Base-by-base conservation (phyloP, 1,139 yeast genomes). In the Zygosaccharomyces pseudobailii region DNA sequence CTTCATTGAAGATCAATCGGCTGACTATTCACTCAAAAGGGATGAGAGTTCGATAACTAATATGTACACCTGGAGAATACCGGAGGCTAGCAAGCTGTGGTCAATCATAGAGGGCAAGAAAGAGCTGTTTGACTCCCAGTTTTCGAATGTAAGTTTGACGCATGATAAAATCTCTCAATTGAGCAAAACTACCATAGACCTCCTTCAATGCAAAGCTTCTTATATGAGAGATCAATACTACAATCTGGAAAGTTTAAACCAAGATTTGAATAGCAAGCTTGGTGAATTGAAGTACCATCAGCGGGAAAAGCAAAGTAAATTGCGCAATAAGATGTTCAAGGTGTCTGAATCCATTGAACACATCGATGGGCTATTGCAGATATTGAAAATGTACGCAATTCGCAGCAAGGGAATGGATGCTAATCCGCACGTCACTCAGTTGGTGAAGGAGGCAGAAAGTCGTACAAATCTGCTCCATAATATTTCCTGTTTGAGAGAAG, bases 31-130 rank as follows among this genome's bases (percentile, higher is more conserved):
- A 1, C 54, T 49, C 9, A 24, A 51, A 5, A 57, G 62, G 33
- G 52, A 61, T 10, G 48, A 40, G 44, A 28, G 48, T 30, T 51
- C 62, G 7, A 23, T 63, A 4, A 36, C 49, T 10, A 54, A 56
- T 31, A 37, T 57, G 3, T 60, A 65, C 10, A 67, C 66, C 13
- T 75, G 79, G 79, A 71, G 75, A 54, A 49, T 75, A 10, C 49
- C 61, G 31, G 78, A 75, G 51, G 61, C 61, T 7, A 41, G 44
- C 0, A 58, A 56, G 2, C 45, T 73, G 8, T 42, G 48, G 3
- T 50, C 55, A 3, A 57, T 65, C 6, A 37, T 68, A 1, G 40
- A 49, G 2, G 37, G 47, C 4, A 45, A 50, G 23, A 41, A 32
- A 6, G 22, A 13, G 13, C 19, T 38, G 13, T 27, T 39, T 3